Evolutionary conservation across 2,329 filamentous ascomycete genomes (phyloP).

Genomic region (Aspergillus floridensis): DNA sequence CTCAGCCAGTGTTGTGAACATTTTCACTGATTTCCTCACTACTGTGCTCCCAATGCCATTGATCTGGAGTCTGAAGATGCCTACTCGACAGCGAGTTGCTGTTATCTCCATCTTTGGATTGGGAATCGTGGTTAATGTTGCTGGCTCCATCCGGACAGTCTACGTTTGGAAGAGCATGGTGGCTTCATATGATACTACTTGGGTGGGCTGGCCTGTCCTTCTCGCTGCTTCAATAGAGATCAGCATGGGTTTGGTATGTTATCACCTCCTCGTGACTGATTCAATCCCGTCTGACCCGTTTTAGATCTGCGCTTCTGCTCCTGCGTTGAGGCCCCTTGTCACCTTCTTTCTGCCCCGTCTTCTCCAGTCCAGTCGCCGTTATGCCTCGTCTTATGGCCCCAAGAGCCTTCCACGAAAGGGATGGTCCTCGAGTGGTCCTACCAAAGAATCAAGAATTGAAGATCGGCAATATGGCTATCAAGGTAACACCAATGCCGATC

Average conservation of each 20-base stretch:
- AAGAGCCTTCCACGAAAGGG: slow-evolving; percentile 22
- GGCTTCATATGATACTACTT: slow-evolving; percentile 33
- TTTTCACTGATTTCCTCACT: slow-evolving; percentile 37
- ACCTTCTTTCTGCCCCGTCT: slow-evolving; percentile 33
- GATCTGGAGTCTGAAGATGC: slow-evolving; percentile 41
- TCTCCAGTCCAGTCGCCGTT: slow-evolving; percentile 27
- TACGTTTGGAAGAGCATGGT: slow-evolving; percentile 36
- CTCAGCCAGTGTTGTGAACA: slow-evolving; percentile 37
- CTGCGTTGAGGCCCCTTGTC: slow-evolving; percentile 36
- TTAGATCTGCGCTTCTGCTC: slow-evolving; percentile 39
- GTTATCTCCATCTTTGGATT: slow-evolving; percentile 41
- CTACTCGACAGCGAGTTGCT: slow-evolving; percentile 35
- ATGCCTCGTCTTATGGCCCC: slow-evolving; percentile 18
- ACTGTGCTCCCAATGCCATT: slow-evolving; percentile 41
- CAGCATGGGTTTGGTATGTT: slow-evolving; percentile 35
- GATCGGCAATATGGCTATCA: slow-evolving; percentile 17
- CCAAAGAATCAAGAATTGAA: slow-evolving; percentile 12
- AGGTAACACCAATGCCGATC: slow-evolving; percentile 18
- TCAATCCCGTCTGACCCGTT: slow-evolving; percentile 3
- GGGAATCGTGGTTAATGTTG: slow-evolving; percentile 37
- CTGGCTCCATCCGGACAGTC: slow-evolving; percentile 34
- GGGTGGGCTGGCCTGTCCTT: slow-evolving; percentile 35
- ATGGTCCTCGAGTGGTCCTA: slow-evolving; percentile 24
- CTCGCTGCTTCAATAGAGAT: slow-evolving; percentile 35
- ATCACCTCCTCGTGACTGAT: neutral